Percentiles rank a stretch among this genome's conserved stretches.
Conservation (phyloP, 331 rosid genomes). For the Pyrus hybrid region DNA sequence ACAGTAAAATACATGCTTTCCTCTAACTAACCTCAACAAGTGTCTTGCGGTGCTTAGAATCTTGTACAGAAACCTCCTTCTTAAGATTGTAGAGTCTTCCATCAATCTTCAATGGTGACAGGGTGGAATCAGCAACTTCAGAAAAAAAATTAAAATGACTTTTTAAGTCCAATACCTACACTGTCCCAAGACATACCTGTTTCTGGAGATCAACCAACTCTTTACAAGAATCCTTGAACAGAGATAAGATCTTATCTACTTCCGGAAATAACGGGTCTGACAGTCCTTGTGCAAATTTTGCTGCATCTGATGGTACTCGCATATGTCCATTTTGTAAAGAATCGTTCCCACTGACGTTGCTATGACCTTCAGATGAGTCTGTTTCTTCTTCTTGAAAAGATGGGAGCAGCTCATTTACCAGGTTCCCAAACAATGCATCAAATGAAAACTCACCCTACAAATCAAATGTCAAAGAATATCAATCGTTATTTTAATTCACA, state of each 20-base stretch:
- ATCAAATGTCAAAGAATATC: neutral
- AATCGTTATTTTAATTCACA: neutral
- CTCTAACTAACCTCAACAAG: constrained; percentile 64
- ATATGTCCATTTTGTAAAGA: constrained; percentile 45
- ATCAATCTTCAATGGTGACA: constrained; percentile 53
- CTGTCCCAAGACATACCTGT: constrained; percentile 46
- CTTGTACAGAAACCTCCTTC: constrained; percentile 86
- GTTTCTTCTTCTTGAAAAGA: constrained; percentile 62
- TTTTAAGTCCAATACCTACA: neutral
- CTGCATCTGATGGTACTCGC: constrained; percentile 36
- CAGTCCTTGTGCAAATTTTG: constrained; percentile 40
- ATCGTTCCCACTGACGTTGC: constrained; percentile 29
- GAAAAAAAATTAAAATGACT: neutral
- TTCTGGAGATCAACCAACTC: constrained; percentile 92
- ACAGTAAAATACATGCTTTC: neutral
- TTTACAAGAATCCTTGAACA: constrained; percentile 87
- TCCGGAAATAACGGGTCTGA: constrained; percentile 72
- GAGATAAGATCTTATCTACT: constrained; percentile 70
- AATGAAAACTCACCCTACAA: constrained; percentile 77
- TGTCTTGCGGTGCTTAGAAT: constrained; percentile 88
- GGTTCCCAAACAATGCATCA: constrained; percentile 77
- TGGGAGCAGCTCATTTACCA: constrained; percentile 78
- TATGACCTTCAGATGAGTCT: constrained; percentile 49
- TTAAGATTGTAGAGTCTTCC: constrained; percentile 75
- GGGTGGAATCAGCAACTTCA: constrained; percentile 3